A percentile compares a stretch with the other conserved stretches of the same genome.
phyloP scores from a whole-genome alignment of 2,329 filamentous ascomycete species.

The Microdochium paspali region DNA sequence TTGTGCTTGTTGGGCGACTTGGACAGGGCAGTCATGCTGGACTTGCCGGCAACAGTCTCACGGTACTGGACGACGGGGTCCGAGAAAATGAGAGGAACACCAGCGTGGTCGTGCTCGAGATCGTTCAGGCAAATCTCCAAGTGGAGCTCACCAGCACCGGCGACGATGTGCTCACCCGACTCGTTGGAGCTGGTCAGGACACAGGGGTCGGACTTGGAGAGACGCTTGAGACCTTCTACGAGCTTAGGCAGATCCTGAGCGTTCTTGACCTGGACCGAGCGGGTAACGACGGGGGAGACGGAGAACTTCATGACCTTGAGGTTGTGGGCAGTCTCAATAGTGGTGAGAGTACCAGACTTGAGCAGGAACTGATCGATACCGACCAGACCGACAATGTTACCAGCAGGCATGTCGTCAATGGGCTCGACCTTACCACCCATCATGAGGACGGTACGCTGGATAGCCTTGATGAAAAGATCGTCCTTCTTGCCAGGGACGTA shows the following conservation, averaged over 20 bases:
- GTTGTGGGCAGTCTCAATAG: constrained; percentile 67
- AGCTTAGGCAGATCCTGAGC: constrained; percentile 99
- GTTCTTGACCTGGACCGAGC: constrained; percentile 99
- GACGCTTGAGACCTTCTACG: constrained; percentile 99
- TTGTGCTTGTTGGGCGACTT: constrained; percentile 99
- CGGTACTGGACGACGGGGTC: constrained; percentile 98
- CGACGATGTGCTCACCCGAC: constrained; percentile 97
- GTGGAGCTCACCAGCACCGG: constrained; percentile 98
- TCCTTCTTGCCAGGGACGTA: constrained; percentile 98
- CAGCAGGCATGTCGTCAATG: constrained; percentile 96
- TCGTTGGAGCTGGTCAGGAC: constrained; percentile 83
- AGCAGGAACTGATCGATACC: constrained; percentile 99
- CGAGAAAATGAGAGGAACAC: constrained; percentile 94
- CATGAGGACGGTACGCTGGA: constrained; percentile 99
- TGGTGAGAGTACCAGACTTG: constrained; percentile 99
- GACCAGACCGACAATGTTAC: constrained; percentile 99
- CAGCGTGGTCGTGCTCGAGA: constrained; percentile 98
- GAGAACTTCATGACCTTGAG: constrained; percentile 2
- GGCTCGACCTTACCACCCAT: constrained; percentile 99
- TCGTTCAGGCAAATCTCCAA: constrained; percentile 99
- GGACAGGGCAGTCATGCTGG: constrained; percentile 92
- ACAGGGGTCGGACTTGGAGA: constrained; percentile 99
- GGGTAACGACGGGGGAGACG: constrained; percentile 85
- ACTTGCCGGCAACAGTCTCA: constrained; percentile 81
- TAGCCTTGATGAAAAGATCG: constrained; percentile 97